Evolutionary conservation across 1,139 yeast species (phyloP).

Genomic region (Candida sp.): DNA sequence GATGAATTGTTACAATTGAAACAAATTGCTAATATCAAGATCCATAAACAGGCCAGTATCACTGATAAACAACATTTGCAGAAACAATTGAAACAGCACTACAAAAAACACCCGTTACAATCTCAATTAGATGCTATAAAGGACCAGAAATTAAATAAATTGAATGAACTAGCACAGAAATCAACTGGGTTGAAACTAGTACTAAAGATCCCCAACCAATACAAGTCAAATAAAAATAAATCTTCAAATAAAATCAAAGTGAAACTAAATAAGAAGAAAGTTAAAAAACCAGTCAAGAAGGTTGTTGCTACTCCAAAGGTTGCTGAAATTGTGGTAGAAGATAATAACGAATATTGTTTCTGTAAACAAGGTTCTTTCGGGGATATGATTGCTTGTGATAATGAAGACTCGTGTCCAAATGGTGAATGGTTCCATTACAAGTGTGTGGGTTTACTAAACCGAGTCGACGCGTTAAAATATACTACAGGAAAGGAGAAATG

Average conservation of each 20-base stretch:
- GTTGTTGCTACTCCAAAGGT: slow-evolving; percentile 1
- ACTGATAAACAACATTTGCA: slow-evolving; percentile 21
- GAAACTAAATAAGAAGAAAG: slow-evolving; percentile 1
- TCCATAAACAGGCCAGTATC: slow-evolving; percentile 9
- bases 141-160: slow-evolving; percentile 21
- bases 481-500: slow-evolving; percentile 36
- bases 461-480: slow-evolving; percentile 38
- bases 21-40: slow-evolving; percentile 11
- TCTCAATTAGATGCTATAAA: slow-evolving; percentile 40
- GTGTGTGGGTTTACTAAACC: slow-evolving; percentile 40
- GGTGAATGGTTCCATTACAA: slow-evolving; percentile 52
- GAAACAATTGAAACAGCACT: slow-evolving; percentile 31
- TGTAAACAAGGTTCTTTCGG: slow-evolving; percentile 45
- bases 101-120: slow-evolving; percentile 30
- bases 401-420: slow-evolving; percentile 36
- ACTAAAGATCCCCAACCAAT: slow-evolving; percentile 21
- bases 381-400: slow-evolving; percentile 47
- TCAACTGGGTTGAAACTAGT: slow-evolving; percentile 23
- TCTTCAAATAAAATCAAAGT: slow-evolving; percentile 3
- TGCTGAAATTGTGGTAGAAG: slow-evolving; percentile 16
- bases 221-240: not conserved
- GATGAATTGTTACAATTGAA: slow-evolving; percentile 31
- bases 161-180: slow-evolving; percentile 8
- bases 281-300: slow-evolving; percentile 1
- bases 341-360: slow-evolving; percentile 32